Evolutionary conservation across 2,329 filamentous ascomycete species (phyloP).

Genomic region (Aspergillus sp.): DNA sequence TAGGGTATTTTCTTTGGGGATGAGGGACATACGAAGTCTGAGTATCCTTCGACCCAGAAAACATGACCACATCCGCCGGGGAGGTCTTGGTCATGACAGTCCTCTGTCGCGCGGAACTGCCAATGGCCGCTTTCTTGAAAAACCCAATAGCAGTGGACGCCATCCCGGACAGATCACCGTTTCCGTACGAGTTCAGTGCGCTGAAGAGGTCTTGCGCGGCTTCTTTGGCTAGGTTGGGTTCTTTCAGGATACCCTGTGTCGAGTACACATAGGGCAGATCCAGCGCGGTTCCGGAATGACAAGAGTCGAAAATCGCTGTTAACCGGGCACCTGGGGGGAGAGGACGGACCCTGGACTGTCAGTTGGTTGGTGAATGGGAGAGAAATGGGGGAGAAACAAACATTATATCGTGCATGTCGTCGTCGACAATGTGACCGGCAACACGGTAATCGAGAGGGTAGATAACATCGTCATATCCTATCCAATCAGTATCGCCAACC

Average conservation of each 20-base stretch:
- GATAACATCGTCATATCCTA: slow-evolving; percentile 68
- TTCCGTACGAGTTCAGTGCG: slow-evolving; percentile 69
- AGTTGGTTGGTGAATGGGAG: not conserved
- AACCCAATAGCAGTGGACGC: slow-evolving; percentile 74
- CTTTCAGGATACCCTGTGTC: slow-evolving; percentile 62
- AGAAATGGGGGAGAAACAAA: slow-evolving; percentile 4
- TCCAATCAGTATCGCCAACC: not conserved
- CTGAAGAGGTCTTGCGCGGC: slow-evolving; percentile 60
- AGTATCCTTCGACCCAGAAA: slow-evolving; percentile 91
- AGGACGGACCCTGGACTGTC: slow-evolving; percentile 55
- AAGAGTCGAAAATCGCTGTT: slow-evolving; percentile 65
- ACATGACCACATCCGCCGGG: slow-evolving; percentile 94
- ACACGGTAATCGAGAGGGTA: slow-evolving; percentile 69
- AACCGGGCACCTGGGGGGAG: slow-evolving; percentile 81
- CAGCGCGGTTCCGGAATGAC: slow-evolving; percentile 62
- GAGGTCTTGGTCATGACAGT: slow-evolving; percentile 86
- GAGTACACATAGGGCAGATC: slow-evolving; percentile 66
- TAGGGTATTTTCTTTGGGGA: not conserved
- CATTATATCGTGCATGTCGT: slow-evolving; percentile 72
- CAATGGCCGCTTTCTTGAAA: slow-evolving; percentile 80
- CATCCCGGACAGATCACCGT: slow-evolving; percentile 77
- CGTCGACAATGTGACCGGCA: slow-evolving; percentile 70
- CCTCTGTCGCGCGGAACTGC: slow-evolving; percentile 71
- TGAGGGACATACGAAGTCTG: slow-evolving; percentile 60
- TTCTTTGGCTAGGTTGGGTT: slow-evolving; percentile 64